Evolutionary conservation across 139 green algal genomes (phyloP).

Genomic region (Yamagishiella unicocca): DNA sequence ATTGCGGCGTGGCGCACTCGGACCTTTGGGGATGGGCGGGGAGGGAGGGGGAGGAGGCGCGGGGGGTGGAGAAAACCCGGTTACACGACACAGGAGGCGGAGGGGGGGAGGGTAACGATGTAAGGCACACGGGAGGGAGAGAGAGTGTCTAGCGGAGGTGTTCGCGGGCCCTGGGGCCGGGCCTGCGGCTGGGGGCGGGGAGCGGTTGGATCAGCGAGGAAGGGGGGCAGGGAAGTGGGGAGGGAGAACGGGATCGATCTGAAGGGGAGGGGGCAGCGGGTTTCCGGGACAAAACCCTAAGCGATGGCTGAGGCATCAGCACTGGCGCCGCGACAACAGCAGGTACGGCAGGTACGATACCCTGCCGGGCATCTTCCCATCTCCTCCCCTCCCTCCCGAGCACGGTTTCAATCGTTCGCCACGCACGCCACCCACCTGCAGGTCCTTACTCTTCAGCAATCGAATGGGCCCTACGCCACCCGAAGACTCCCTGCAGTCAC

Average conservation of each 20-base stretch:
- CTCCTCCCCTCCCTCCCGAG: neutral
- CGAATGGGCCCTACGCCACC: conserved; percentile 51
- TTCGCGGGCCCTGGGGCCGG: too few relatives aligned
- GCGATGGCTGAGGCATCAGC: neutral
- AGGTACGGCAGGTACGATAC: neutral
- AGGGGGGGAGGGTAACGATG: too few relatives aligned
- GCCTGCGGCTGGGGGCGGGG: too few relatives aligned
- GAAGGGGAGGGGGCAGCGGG: neutral
- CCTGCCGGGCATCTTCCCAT: neutral
- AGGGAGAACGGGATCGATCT: neutral
- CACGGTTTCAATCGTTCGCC: too few relatives aligned
- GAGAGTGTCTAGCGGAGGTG: neutral
- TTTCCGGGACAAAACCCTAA: neutral
- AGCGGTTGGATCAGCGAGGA: too few relatives aligned
- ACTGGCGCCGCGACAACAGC: neutral
- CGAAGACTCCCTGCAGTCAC: too few relatives aligned
- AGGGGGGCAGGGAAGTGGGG: too few relatives aligned
- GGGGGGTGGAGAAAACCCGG: neutral
- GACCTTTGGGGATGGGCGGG: too few relatives aligned
- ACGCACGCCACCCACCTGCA: conserved; percentile 41
- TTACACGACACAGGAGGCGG: neutral
- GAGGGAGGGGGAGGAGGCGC: too few relatives aligned
- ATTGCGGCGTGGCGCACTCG: neutral
- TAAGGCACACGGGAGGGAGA: neutral
- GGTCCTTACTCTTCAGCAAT: conserved; percentile 38